phyloP scores from a whole-genome alignment of 179 eudicot species.

The Vitellaria paradoxa region DNA sequence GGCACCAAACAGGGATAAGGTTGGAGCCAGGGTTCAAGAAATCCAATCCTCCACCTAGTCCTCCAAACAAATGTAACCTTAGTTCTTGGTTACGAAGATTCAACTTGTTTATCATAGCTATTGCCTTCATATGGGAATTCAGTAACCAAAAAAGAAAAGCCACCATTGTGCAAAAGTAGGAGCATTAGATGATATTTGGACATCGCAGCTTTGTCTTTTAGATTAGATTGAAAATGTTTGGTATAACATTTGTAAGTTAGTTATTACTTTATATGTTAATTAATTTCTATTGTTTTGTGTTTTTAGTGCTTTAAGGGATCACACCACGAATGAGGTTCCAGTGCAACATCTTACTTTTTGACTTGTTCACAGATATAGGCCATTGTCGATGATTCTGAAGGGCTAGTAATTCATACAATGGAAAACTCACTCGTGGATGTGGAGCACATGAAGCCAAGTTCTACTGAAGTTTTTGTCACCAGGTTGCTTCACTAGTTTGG shows the following conservation, averaged over 20 bases:
- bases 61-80: neutral
- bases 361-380: slow-evolving; percentile 35
- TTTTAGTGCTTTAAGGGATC: slow-evolving; percentile 1
- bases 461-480: slow-evolving; percentile 61
- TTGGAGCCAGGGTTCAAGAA: neutral
- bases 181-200: neutral
- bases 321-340: neutral
- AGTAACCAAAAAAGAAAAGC: neutral
- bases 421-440: slow-evolving; percentile 66
- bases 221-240: no score
- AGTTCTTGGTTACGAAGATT: neutral
- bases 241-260: neutral
- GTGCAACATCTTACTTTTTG: slow-evolving; percentile 6
- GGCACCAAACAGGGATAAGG: no score
- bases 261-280: neutral
- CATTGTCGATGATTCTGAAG: slow-evolving; percentile 54
- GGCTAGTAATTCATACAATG: slow-evolving; percentile 42
- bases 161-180: neutral
- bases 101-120: neutral
- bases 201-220: neutral
- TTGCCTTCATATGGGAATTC: neutral
- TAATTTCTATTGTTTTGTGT: neutral
- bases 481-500: slow-evolving; percentile 80
- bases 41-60: neutral
- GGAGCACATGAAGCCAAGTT: slow-evolving; percentile 81